Evolutionary conservation across 2,329 filamentous ascomycete genomes (phyloP).

Genomic region (Diaporthe sp.): DNA sequence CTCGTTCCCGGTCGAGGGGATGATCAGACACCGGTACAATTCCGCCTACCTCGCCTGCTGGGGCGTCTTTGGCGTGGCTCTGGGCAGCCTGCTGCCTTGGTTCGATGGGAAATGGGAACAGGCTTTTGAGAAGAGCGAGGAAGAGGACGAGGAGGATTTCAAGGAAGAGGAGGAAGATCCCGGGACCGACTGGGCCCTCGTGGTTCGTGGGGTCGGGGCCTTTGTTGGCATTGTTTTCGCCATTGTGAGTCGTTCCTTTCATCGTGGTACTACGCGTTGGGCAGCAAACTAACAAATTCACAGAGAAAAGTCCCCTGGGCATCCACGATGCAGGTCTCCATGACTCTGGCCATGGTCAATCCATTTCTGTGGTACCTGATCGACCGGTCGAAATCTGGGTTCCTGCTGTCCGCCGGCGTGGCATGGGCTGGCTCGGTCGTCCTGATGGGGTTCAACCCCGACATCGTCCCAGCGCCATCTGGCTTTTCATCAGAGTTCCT

Average conservation of each 20-base stretch:
- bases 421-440: conserved; percentile 80
- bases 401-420: conserved; percentile 81
- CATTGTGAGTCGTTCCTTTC: conserved; percentile 74
- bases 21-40: conserved; percentile 58
- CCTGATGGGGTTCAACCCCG: conserved; percentile 80
- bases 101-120: conserved; percentile 82
- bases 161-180: conserved; percentile 49
- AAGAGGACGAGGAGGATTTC: conserved; percentile 48
- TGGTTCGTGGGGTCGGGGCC: conserved; percentile 69
- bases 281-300: conserved; percentile 5
- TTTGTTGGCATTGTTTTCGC: conserved; percentile 73
- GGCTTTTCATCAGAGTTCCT: conserved; percentile 50
- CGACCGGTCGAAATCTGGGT: conserved; percentile 87
- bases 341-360: conserved; percentile 91
- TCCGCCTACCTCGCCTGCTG: conserved; percentile 83
- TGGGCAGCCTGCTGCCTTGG: conserved; percentile 87
- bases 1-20: conserved; percentile 67
- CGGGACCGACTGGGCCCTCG: conserved; percentile 79
- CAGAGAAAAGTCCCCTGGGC: conserved; percentile 93
- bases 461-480: conserved; percentile 79
- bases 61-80: conserved; percentile 81
- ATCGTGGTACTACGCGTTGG: neutral
- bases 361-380: conserved; percentile 97
- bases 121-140: conserved; percentile 51
- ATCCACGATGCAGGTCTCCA: conserved; percentile 91